phyloP scores from a whole-genome alignment of 2,329 filamentous ascomycete genomes.

The Aspergillus uvarum region DNA sequence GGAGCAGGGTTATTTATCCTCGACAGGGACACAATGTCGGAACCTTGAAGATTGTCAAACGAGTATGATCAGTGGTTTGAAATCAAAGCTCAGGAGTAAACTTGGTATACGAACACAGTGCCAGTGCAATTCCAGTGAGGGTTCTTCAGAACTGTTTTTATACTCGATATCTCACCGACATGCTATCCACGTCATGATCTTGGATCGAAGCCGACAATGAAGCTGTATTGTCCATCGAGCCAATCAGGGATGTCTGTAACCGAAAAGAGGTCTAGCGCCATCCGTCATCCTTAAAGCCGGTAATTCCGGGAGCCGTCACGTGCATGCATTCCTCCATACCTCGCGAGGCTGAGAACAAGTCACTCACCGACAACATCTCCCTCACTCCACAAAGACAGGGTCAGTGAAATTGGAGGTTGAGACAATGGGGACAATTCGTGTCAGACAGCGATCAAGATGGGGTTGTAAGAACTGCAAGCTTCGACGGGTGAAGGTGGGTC shows the following conservation, averaged over 20 bases:
- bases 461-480: constrained; percentile 1
- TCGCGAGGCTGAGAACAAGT: not conserved
- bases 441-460: not conserved
- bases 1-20: too few species aligned
- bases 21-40: too few species aligned
- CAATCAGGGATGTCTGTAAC: not conserved
- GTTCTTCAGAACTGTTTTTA: not conserved
- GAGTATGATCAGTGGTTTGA: too few species aligned
- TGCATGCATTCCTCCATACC: not conserved
- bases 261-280: not conserved
- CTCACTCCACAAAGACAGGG: too few species aligned
- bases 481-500: not conserved
- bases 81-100: not conserved
- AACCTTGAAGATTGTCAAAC: too few species aligned
- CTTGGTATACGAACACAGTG: not conserved
- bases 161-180: not conserved
- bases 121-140: too few species aligned
- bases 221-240: not conserved
- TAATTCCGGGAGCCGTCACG: not conserved
- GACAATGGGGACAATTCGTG: not conserved
- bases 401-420: not conserved
- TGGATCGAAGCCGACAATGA: not conserved
- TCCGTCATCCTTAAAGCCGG: not conserved
- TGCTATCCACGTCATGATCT: not conserved
- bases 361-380: not conserved